Evolutionary conservation across 805 yeast genomes (phyloP), one percentile per base, ranked within the genome.

Genomic region (Suhomyces pyralidae): DNA sequence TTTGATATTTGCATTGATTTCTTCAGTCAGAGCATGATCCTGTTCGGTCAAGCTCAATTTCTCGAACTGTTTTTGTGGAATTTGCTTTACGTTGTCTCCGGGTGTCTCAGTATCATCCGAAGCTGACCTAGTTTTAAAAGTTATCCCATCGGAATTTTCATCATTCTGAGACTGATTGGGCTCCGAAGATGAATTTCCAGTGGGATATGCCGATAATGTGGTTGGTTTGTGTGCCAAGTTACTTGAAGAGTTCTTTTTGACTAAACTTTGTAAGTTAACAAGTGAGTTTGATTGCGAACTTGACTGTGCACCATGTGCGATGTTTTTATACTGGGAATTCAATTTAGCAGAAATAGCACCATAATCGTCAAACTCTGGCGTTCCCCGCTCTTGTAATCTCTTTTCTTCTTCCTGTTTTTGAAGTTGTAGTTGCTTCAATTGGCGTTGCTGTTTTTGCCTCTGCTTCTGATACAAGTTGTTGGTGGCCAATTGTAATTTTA

Each of bases 321-420:
- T 40, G 45, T 51, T 51, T 34, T 54, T 54, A 15, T 75, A 75
- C 56, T 75, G 80, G 17, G 71, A 61, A 54, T 75, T 75, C 56
- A 75, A 66, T 60, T 74, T 75, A 28, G 74, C 76, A 17, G 72
- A 67, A 36, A 75, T 71, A n/a, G 75, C 76, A 49, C 74, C 75
- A 59, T 69, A 74, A 60, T 75, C 80, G 52, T 69, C 69, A 55
- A 71, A 75, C 53, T 72, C 78, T 4, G 76, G 77, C 5, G 73
- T 68, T 12, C 45, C 45, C 30, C 12, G 15, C 24, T 32, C 49
- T 38, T 20, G 17, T 17, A 38, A 38, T 25, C 42, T 24, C 30
- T 38, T 22, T 36, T 43, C 30, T 36, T 51, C 48, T 55, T 52
- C 45, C 15, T 38, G 40, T 34, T 48, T 28, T 30, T 55, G 53